Conservation (phyloP, 176 grass and related monocot species). For the Aegilops umbellulata region DNA sequence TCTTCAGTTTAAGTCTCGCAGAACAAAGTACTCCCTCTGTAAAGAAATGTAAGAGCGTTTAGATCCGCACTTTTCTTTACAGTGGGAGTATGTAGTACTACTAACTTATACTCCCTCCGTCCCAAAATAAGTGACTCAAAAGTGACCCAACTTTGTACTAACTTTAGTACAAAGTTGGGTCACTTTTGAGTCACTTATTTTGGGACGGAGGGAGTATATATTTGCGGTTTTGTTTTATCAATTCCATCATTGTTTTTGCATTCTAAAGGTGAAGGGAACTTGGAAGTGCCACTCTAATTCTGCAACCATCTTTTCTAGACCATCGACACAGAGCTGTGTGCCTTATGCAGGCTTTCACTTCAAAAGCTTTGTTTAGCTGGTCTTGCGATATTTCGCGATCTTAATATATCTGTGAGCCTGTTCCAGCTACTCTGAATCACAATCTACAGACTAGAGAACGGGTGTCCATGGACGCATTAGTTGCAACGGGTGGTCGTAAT, state of each 20-base stretch:
- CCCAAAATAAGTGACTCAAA: too few relatives aligned
- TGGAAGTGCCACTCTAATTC: background rate
- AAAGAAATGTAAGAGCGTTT: too few relatives aligned
- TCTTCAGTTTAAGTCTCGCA: background rate
- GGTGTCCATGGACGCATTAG: too few relatives aligned
- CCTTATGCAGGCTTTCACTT: too few relatives aligned
- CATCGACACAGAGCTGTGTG: background rate
- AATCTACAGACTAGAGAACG: background rate
- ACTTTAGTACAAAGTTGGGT: too few relatives aligned
- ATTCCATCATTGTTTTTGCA: background rate
- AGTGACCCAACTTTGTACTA: too few relatives aligned
- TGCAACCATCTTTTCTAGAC: background rate
- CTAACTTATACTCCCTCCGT: background rate
- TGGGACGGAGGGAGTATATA: background rate
- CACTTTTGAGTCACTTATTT: too few relatives aligned
- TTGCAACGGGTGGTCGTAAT: background rate
- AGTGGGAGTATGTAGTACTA: background rate
- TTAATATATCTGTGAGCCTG: too few relatives aligned
- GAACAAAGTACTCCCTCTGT: background rate
- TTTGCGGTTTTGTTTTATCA: background rate
- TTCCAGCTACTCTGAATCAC: background rate
- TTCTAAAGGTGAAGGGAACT: background rate
- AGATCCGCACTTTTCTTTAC: too few relatives aligned
- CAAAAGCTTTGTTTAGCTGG: too few relatives aligned
- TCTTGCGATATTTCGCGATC: too few relatives aligned